Evolutionary conservation across 768 basidiomycete species (phyloP), one percentile per base, ranked within the genome.

Genomic region (Lactifluus piperatus): DNA sequence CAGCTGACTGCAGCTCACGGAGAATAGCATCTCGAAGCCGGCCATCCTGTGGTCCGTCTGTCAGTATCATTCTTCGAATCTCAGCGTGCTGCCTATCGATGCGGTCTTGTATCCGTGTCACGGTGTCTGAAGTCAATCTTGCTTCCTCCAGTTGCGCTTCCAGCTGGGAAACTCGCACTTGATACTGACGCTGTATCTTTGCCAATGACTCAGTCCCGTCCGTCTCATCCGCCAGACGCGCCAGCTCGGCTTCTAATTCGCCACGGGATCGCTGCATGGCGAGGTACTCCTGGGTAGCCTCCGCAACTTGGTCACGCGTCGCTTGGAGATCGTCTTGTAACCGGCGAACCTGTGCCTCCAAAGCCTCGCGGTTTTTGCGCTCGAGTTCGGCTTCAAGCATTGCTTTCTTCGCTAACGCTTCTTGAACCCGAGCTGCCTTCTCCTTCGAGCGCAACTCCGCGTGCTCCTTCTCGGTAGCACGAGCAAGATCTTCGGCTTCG

Each of bases 401-500:
- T 4, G 83, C 83, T 22, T 79, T 81, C 26, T 74, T 64, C 0
- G 79, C 79, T 67, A 75, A 78, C 56, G 86, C 83, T 62, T 87
- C 86, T 57, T 85, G 83, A 3, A 77, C 72, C 62, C 77, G 78
- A 24, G 75, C 75, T 11, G 78, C 79, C 71, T 87, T 91, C 66
- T 89, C 89, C 66, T 84, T 85, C 18, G 77, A 77, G 29, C 86
- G 77, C 22, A 88, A 71, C 62, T 82, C 84, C 4, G 79, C 73
- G 37, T 84, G 79, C 66, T 86, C 89, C 54, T 76, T 76, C 67
- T 91, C 88, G 24, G 82, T 84, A 68, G 88, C 86, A 39, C 88
- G 78, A 20, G 76, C 75, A 39, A 89, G 72, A 69, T 97, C 94
- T 69, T 97, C 94, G 4, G 85, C 81, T 68, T 97, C 94, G 30